Base-by-base conservation (phyloP, 768 basidiomycete species). In the Trametes cingulata region DNA sequence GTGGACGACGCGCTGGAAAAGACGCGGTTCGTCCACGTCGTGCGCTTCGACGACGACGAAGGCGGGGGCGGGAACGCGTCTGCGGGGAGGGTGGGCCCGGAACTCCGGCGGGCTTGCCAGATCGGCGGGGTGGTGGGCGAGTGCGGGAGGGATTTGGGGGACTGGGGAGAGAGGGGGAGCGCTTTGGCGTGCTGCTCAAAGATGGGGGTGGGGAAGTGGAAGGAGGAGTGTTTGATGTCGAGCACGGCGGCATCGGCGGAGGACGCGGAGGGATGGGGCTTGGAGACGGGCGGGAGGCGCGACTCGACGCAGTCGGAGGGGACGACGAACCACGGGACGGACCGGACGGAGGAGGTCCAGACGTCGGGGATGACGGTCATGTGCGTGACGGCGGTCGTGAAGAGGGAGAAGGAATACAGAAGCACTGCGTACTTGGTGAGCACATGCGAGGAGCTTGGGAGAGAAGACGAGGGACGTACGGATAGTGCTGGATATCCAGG, bases 301-400 rank as follows among this genome's bases (percentile, higher is more conserved):
- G 42, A 37, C 39, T 56, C 61, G 20, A 58, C 17, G 33, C 7
- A 24, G 17, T 39, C 52, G 20, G 63, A 61, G 20, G 61, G 56
- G 2, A 51, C 59, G 58, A 68, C 41, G 67, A 87, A 90, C 89
- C 89, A 90, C 15, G 79, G 77, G 19, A 88, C 74, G 14, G 74
- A 68, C 60, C 81, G 80, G 35, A 89, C 70, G 10, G 80, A 76
- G 41, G 74, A 74, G 27, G 50, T 71, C 87, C 87, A 90, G 54
- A 90, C 74, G 43, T 74, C 72, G 9, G 80, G 76, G 61, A 81
- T 69, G 10, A 66, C 63, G 49, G 66, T 65, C 24, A 72, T 68
- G 64, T 90, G 87, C 2, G 77, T 67, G 64, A 81, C 69, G 20
- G 79, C 68, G 54, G 77, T 69, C 57, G 82, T 72, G 65, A 80